These are phyloP conservation scores for Apostasia shenzhenica DNA, from an alignment of 106 monocot species.

Conservation along the genomic window DNA sequence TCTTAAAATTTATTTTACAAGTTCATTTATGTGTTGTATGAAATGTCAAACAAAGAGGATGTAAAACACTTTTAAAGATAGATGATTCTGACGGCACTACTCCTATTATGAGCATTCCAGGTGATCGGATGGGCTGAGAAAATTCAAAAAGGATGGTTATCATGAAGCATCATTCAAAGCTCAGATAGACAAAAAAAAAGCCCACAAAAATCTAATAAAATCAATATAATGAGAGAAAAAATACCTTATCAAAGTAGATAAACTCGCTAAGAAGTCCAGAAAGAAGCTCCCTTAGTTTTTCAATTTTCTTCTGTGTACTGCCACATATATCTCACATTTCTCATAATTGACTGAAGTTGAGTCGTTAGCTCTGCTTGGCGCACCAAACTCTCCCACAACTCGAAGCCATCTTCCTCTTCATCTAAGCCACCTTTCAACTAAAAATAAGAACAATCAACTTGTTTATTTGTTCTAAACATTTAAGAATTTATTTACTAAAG, in stretches of 20 bases:
- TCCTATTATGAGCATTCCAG: constrained; percentile 74
- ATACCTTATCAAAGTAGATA: constrained; percentile 96
- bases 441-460: neutral
- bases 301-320: constrained; percentile 91
- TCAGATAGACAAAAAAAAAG: too few relatives aligned
- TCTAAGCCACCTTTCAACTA: constrained; percentile 42
- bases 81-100: constrained; percentile 87
- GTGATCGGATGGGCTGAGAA: constrained; percentile 87
- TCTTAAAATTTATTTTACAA: constrained; percentile 91
- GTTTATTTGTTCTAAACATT: too few relatives aligned
- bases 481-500: too few relatives aligned
- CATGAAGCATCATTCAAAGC: neutral
- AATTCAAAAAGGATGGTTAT: neutral
- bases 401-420: constrained; percentile 72
- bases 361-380: constrained; percentile 85
- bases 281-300: constrained; percentile 84
- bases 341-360: constrained; percentile 82
- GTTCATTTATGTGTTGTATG: constrained; percentile 60
- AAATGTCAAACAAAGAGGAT: constrained; percentile 86
- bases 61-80: constrained; percentile 87
- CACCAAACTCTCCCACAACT: constrained; percentile 81
- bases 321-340: constrained; percentile 86
- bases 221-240: neutral
- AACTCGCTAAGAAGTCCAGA: constrained; percentile 89
- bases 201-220: too few relatives aligned